A percentile compares a stretch with the other conserved stretches of the same genome.
Evolutionary conservation across 2,329 filamentous ascomycete genomes (phyloP).

Genomic region (Uncinocarpus reesii): DNA sequence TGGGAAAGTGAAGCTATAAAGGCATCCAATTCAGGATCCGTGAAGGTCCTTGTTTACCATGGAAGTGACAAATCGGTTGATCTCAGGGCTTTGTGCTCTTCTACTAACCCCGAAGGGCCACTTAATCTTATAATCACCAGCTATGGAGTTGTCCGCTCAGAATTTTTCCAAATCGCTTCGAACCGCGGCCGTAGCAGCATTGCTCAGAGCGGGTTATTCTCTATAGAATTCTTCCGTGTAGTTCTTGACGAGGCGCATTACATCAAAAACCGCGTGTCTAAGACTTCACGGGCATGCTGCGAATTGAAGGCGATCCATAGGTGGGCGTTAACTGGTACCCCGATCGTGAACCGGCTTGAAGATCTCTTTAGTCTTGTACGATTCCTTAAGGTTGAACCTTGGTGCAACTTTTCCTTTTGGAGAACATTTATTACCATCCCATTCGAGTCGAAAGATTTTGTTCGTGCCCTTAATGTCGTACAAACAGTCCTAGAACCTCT

Average conservation of each 20-base stretch:
- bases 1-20: constrained; percentile 95
- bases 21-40: constrained; percentile 69
- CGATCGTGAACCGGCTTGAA: constrained; percentile 90
- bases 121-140: constrained; percentile 91
- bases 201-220: constrained; percentile 65
- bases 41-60: constrained; percentile 85
- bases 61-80: constrained; percentile 73
- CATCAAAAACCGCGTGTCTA: constrained; percentile 83
- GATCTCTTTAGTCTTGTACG: constrained; percentile 88
- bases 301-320: constrained; percentile 75
- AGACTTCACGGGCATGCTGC: constrained; percentile 91
- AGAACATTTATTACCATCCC: constrained; percentile 96
- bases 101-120: constrained; percentile 60
- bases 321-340: constrained; percentile 90
- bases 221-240: constrained; percentile 83
- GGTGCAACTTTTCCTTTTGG: constrained; percentile 99
- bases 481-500: constrained; percentile 92
- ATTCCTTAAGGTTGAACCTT: constrained; percentile 89
- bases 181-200: constrained; percentile 52
- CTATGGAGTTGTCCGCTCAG: constrained; percentile 83
- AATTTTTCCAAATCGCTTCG: constrained; percentile 62
- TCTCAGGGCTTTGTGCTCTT: constrained; percentile 66
- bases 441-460: constrained; percentile 90
- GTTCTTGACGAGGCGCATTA: constrained; percentile 92
- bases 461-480: constrained; percentile 87